Evolutionary conservation across 2,329 filamentous ascomycete genomes (phyloP), one percentile per base, ranked within the genome.

Genomic region (Ceratocystis alfenasii): DNA sequence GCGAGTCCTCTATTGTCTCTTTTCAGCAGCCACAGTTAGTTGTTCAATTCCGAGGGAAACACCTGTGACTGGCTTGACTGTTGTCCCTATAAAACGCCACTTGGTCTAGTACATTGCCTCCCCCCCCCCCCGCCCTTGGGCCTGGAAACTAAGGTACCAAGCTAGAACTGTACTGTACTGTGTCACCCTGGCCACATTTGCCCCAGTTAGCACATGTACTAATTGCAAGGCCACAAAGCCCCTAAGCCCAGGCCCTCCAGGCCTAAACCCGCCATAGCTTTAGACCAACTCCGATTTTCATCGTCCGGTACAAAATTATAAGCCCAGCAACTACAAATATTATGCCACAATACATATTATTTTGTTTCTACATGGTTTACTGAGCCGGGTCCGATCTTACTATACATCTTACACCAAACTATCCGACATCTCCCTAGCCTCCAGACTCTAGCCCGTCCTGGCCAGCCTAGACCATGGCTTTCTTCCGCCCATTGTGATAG

Each of bases 321-420:
- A 33, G 30, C 30, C 6, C 30, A 33, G 30, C 30, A 33, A 2
- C 10, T 41, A 15, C 25, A 25, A 53, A 28, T 5, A 53, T 53
- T 20, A 53, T 28, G 48, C 48, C 48, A 53, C 25, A 10, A 22
- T 53, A 59, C 48, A 53, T 53, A 10, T 50, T 53, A 59, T 59
- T 59, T 30, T 36, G 17, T 59, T n/a, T 15, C 17, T 30, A 20
- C 25, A n/a, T 20, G 30, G 53, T 33, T 57, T 8, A 22, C 53
- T 33, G 17, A 17, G 3, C 25, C n/a, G 12, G 15, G 55, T 59
- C 25, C 28, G 5, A 36, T 59, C 48, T 53, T 20, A 36, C 36
- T 36, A 36, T 36, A 53, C 48, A 59, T 33, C 53, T 59, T 36
- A 59, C 55, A 59, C 5, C 25, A 5, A 8, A 15, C 55, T 7